Evolutionary conservation across 768 basidiomycete species (phyloP), one percentile per base, ranked within the genome.

Genomic region (Suillus subalutaceus): DNA sequence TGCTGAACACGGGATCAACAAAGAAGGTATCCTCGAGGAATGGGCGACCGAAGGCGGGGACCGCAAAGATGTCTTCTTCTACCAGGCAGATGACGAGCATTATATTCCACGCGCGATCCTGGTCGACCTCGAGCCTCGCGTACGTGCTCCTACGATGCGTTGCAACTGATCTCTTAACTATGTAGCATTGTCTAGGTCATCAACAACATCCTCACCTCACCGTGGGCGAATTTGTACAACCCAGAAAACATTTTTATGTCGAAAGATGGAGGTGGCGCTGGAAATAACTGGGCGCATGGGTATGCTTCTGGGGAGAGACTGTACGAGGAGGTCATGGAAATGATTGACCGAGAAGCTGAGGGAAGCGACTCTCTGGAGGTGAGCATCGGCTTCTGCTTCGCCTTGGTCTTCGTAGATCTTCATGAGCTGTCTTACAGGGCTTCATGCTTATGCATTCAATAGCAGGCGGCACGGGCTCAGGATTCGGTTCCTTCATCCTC

Each of bases 391-490:
- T 60, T 41, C 16, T 43, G 50, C 13, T 40, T 15, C 26, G 13
- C 52, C 20, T 15, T 32, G 30, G 35, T n/a, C 41, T 23, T n/a
- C 50, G 23, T 35, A 56, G 55, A 12, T 46, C 44, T 43, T 12
- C 50, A 62, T 60, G 46, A 65, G 55, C 10, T 64, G 15, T 37
- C 41, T n/a, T 20, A 20, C 74, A 99, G 97, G 97, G 96, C 4
- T 99, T 99, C 81, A 97, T 98, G 94, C 83, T 97, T 55, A 92
- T 97, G 84, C 97, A 99, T 75, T 98, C 97, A 20, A 99, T 99
- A 77, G 97, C 97, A 43, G 97, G 97, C 44, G 97, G 97, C 9
- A 99, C 97, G 4, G 97, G 97, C 23, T 99, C 97, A 0, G 97
- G 97, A 1, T 88, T 99, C 6, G 97, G 97, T 41, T 99, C 97